phyloP scores from a whole-genome alignment of 352 stramenopile species.

The Albugo laibachii region DNA sequence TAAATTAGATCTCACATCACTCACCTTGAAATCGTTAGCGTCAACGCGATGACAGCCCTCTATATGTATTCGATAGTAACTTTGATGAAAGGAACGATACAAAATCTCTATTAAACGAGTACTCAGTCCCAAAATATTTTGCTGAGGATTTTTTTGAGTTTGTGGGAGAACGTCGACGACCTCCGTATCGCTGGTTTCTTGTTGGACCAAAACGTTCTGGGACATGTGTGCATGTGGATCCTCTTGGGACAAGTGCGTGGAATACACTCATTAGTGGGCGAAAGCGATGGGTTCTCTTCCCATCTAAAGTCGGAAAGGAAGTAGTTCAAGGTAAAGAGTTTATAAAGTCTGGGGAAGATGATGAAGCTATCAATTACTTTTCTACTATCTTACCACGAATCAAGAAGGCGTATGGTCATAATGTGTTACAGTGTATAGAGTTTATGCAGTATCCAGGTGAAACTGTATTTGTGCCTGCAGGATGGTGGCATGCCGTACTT shows the following conservation, averaged over 20 bases:
- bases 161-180: conserved; percentile 64
- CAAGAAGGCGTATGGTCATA: conserved; percentile 38
- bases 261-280: conserved; percentile 87
- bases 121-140: conserved; percentile 66
- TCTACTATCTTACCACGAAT: conserved; percentile 83
- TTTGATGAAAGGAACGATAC: conserved; percentile 77
- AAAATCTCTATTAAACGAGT: conserved; percentile 53
- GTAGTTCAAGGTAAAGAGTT: conserved; percentile 67
- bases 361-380: conserved; percentile 86
- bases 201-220: conserved; percentile 83
- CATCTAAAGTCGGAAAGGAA: conserved; percentile 59
- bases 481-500: conserved; percentile 88
- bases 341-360: conserved; percentile 74
- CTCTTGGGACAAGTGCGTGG: conserved; percentile 91
- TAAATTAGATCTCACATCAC: background rate
- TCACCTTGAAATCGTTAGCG: too few species aligned
- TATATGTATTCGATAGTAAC: conserved; percentile 96
- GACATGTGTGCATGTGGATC: conserved; percentile 90
- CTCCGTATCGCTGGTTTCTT: conserved; percentile 93
- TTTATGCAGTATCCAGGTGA: conserved; percentile 82
- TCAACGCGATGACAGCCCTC: conserved; percentile 75
- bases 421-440: conserved; percentile 59
- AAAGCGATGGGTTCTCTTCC: conserved; percentile 96
- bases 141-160: conserved; percentile 66
- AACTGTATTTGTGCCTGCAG: conserved; percentile 82